A percentile compares a stretch with the other conserved stretches of the same genome.
These are phyloP conservation scores for Fraxinus excelsior DNA, from an alignment of 257 asterid species.

Conservation along the genomic window DNA sequence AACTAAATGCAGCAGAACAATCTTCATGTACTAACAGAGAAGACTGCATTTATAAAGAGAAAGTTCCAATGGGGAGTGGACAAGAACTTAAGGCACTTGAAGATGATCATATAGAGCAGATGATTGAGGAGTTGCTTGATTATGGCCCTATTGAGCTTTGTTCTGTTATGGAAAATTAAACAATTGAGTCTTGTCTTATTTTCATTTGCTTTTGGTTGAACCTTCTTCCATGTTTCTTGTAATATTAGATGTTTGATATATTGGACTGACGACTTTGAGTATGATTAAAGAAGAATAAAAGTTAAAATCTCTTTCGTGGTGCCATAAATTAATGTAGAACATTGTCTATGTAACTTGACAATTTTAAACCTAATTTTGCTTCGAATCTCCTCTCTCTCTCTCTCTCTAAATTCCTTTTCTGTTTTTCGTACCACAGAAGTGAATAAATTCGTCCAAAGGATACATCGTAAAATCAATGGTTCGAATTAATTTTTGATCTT, in stretches of 20 bases:
- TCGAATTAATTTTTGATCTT: too few relatives aligned
- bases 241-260: neutral
- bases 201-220: neutral
- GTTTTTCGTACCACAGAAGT: too few relatives aligned
- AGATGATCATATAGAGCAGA: constrained; percentile 81
- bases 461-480: too few relatives aligned
- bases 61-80: constrained; percentile 19
- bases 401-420: too few relatives aligned
- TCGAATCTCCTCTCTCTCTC: too few relatives aligned
- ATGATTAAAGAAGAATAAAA: too few relatives aligned
- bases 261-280: neutral
- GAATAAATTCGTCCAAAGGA: too few relatives aligned
- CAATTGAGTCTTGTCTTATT: neutral
- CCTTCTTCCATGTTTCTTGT: neutral
- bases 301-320: too few relatives aligned
- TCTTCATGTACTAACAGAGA: constrained; percentile 6
- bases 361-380: too few relatives aligned
- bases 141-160: constrained; percentile 71
- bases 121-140: constrained; percentile 84
- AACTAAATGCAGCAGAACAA: constrained; percentile 14
- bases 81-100: constrained; percentile 45
- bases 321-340: too few relatives aligned
- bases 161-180: constrained; percentile 34
- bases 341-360: too few relatives aligned
- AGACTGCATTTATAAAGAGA: constrained; percentile 13